Evolutionary conservation across 805 yeast genomes (phyloP).

Genomic region (Candida pseudofarinosa): DNA sequence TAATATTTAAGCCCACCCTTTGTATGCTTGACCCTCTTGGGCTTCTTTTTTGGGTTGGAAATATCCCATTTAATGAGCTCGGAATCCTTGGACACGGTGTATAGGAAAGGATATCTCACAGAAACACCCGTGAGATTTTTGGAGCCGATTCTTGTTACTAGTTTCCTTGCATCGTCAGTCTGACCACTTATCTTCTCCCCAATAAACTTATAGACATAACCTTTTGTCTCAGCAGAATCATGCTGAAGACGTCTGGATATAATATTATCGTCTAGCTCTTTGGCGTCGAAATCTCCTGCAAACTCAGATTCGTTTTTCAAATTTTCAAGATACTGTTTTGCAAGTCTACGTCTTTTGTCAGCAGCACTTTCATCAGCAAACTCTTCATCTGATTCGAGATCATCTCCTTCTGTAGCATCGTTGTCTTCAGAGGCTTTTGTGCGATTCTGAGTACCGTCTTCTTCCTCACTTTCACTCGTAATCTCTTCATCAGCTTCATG

Average conservation of each 20-base stretch:
- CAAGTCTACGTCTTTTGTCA: conserved; percentile 89
- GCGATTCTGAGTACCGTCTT: conserved; percentile 39
- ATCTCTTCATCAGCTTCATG: conserved; percentile 49
- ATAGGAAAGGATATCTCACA: conserved; percentile 58
- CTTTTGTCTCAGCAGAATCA: conserved; percentile 89
- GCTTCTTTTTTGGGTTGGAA: conserved; percentile 44
- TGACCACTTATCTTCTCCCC: conserved; percentile 47
- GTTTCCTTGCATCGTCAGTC: conserved; percentile 36
- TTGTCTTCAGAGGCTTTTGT: conserved; percentile 28
- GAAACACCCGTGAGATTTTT: conserved; percentile 54
- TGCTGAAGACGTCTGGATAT: conserved; percentile 73
- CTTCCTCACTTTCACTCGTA: conserved; percentile 46
- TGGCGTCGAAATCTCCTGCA: conserved; percentile 58
- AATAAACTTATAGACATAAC: conserved; percentile 68
- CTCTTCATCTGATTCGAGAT: conserved; percentile 64
- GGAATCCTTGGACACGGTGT: conserved; percentile 78
- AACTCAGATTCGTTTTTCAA: conserved; percentile 51
- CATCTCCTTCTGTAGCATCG: conserved; percentile 36
- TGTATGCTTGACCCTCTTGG: conserved; percentile 58
- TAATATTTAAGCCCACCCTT: conserved; percentile 56
- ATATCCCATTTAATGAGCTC: conserved; percentile 79
- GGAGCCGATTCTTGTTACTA: conserved; percentile 56
- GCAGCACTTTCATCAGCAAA: conserved; percentile 76
- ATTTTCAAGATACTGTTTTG: conserved; percentile 85
- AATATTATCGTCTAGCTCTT: conserved; percentile 84